Evolutionary conservation across 768 basidiomycete genomes (phyloP), one percentile per base, ranked within the genome.

Genomic region (Hygrophorus pudorinus): DNA sequence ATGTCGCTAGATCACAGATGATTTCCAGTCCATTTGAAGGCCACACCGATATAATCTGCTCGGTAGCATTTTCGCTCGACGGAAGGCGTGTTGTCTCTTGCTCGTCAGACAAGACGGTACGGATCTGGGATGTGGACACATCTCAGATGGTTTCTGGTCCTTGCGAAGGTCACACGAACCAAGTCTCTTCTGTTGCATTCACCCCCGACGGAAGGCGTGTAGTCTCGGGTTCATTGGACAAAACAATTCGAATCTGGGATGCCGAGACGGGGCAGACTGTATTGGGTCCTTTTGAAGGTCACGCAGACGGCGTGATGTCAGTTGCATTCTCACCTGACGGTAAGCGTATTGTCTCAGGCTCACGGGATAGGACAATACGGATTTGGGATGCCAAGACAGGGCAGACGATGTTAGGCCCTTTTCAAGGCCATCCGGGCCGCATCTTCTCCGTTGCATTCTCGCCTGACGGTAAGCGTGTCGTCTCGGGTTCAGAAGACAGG

Each of bases 121-220:
- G 51, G 10, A 17, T 66, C 3, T 64, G 65, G 64, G 52, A 63
- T 49, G 48, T 49, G 5, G 18, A 43, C 5, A 57, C 52, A 12
- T 24, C 24, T 24, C 28, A 48, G 11, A 31, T 42, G 24, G 13
- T 49, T 2, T 27, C 27, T 20, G 38, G 28, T 30, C 48, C 45
- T 12, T 31, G 53, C 27, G 24, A n/a, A 10, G 49, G 49, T n/a
- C 51, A 55, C 47, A 48, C 42, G 11, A 7, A 39, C 17, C 2
- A 3, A 2, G 53, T 60, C 27, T 45, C 32, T 10, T 53, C 53
- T 16, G 52, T 61, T 24, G 50, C 49, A 16, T 56, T 60, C 48
- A 58, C 61, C 4, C 54, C 56, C 1, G 51, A 60, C 47, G 59
- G 58, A 1, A 45, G 48, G 17, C 48, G 43, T 4, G 37, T 61